phyloP scores from a whole-genome alignment of 2,329 filamentous ascomycete genomes.

The Nothopassalora personata region DNA sequence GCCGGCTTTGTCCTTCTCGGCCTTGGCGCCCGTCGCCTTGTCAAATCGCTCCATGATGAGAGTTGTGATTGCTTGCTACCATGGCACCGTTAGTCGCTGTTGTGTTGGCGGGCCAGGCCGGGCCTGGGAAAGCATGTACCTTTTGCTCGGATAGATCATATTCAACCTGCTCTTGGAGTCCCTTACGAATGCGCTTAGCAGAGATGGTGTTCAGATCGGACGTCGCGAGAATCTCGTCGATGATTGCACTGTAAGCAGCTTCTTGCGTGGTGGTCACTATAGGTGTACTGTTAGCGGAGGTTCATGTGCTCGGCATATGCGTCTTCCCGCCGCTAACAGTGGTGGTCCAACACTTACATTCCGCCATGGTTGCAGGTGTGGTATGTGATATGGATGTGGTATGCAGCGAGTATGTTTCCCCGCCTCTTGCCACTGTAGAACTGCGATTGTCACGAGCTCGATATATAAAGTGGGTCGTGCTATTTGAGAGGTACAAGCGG shows the following conservation, averaged over 20 bases:
- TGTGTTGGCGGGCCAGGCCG: neutral
- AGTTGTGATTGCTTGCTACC: conserved; percentile 40
- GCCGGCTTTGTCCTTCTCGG: conserved; percentile 25
- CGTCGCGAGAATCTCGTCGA: conserved; percentile 56
- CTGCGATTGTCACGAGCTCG: neutral
- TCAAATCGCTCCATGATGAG: conserved; percentile 49
- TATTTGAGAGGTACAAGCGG: neutral
- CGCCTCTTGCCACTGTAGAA: neutral
- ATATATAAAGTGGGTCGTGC: neutral
- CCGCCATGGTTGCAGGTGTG: neutral
- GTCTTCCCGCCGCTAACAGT: neutral
- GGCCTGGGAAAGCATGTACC: conserved; percentile 15
- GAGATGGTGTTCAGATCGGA: conserved; percentile 61
- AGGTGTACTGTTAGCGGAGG: neutral
- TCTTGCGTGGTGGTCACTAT: conserved; percentile 28
- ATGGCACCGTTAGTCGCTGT: conserved; percentile 8
- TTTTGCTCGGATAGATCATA: conserved; percentile 60
- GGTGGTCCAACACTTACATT: neutral
- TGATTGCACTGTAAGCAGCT: conserved; percentile 49
- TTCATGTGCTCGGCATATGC: neutral
- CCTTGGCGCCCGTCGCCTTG: conserved; percentile 32
- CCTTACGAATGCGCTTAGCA: conserved; percentile 60
- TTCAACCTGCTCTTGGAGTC: conserved; percentile 55
- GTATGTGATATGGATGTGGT: neutral
- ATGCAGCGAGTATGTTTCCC: neutral